A percentile compares a stretch with the other conserved stretches of the same genome.
Evolutionary conservation across 2,329 filamentous ascomycete species (phyloP).

Genomic region (Xylaria hypoxylon): DNA sequence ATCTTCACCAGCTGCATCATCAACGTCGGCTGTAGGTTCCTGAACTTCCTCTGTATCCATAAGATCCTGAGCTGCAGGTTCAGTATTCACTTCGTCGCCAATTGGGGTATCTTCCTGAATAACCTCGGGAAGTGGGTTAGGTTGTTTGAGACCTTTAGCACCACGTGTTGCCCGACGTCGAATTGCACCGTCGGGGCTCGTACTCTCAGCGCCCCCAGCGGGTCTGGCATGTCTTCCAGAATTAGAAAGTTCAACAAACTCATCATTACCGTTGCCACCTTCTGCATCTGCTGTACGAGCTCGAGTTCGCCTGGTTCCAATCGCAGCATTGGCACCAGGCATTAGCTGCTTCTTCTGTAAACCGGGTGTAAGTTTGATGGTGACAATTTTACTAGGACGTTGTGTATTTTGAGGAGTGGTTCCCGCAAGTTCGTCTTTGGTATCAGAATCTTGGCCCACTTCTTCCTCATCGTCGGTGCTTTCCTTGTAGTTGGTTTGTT

Average conservation of each 20-base stretch:
- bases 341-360: constrained; percentile 44
- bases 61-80: constrained; percentile 48
- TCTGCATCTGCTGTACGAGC: constrained; percentile 66
- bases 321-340: constrained; percentile 35
- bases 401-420: constrained; percentile 47
- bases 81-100: constrained; percentile 50
- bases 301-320: constrained; percentile 62
- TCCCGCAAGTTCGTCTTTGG: constrained; percentile 56
- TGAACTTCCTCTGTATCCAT: constrained; percentile 46
- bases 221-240: constrained; percentile 69
- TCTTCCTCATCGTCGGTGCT: constrained; percentile 57
- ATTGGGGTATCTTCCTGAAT: constrained; percentile 61
- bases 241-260: constrained; percentile 68
- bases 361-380: constrained; percentile 54
- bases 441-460: constrained; percentile 44
- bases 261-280: constrained; percentile 63
- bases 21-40: constrained; percentile 33
- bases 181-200: constrained; percentile 64
- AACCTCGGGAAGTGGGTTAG: constrained; percentile 61
- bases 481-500: constrained; percentile 60
- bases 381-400: constrained; percentile 57
- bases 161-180: constrained; percentile 61
- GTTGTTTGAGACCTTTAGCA: constrained; percentile 63
- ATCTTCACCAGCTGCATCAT: constrained; percentile 45
- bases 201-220: constrained; percentile 63